Conservation (phyloP, 441 rosid genomes). For the Adansonia madagascariensis region DNA sequence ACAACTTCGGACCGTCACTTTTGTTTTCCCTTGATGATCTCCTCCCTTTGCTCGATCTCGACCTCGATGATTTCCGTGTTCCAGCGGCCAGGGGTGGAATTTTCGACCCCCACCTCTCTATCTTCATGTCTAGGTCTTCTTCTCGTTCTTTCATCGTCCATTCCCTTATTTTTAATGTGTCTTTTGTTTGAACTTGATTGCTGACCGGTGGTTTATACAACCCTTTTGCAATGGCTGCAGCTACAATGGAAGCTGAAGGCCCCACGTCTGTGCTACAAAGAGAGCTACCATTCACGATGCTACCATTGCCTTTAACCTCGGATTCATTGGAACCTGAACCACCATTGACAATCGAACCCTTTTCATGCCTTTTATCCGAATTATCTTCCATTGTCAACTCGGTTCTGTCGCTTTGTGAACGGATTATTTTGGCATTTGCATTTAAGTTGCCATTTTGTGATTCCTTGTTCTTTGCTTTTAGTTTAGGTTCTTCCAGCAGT, state of each 20-base stretch:
- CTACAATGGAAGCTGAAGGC: conserved; percentile 91
- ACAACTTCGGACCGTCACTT: conserved; percentile 50
- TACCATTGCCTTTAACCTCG: conserved; percentile 36
- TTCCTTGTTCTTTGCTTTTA: not conserved
- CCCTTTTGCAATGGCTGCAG: conserved; percentile 89
- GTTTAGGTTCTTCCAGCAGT: not conserved
- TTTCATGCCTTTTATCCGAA: conserved; percentile 25
- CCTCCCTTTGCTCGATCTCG: conserved; percentile 28
- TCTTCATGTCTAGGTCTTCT: conserved; percentile 64
- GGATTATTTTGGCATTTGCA: conserved; percentile 40
- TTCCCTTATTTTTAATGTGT: conserved; percentile 6
- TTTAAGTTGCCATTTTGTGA: conserved; percentile 14
- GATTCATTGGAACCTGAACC: conserved; percentile 28
- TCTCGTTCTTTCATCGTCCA: conserved; percentile 38
- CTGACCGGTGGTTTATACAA: conserved; percentile 49
- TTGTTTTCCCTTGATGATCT: conserved; percentile 28
- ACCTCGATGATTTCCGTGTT: not conserved
- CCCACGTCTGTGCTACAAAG: conserved; percentile 71
- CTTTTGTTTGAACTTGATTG: not conserved
- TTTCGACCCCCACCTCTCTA: conserved; percentile 76
- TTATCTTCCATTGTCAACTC: conserved; percentile 46
- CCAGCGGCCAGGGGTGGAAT: conserved; percentile 38
- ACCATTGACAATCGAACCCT: conserved; percentile 35
- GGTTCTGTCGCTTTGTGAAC: conserved; percentile 69
- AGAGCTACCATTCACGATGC: conserved; percentile 75